These are phyloP conservation scores for Conringia planisiliqua DNA, from an alignment of 345 rosid species.

Conservation along the genomic window DNA sequence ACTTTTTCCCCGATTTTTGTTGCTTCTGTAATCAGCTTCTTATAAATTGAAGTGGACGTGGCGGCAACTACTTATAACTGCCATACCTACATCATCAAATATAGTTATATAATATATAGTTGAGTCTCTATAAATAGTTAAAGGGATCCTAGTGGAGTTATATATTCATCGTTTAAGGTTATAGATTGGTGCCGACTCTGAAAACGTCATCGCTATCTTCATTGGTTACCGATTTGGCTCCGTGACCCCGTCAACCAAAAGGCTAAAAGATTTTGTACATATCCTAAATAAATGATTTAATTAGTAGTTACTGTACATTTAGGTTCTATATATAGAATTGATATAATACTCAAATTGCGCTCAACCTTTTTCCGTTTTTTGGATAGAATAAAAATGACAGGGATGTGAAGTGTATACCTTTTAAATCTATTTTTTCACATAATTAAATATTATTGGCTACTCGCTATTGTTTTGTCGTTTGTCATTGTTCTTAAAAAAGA, in stretches of 20 bases:
- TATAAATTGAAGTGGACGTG: conserved; percentile 14
- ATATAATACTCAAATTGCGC: neutral
- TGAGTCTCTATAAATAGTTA: neutral
- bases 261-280: neutral
- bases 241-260: neutral
- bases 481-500: neutral
- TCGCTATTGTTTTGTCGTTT: neutral
- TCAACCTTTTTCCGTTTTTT: neutral
- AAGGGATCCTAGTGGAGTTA: neutral
- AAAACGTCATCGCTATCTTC: conserved; percentile 4
- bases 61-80: conserved; percentile 16
- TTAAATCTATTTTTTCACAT: neutral
- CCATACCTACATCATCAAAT: neutral
- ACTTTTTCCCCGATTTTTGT: neutral
- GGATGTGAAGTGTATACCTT: neutral
- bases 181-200: neutral
- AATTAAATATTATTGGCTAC: neutral
- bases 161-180: neutral
- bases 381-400: neutral
- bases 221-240: neutral
- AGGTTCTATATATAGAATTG: neutral
- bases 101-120: neutral
- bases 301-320: neutral
- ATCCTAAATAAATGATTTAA: neutral
- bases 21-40: neutral